Percentiles rank a stretch among this genome's conserved stretches.
Conservation (phyloP, 257 asterid species). For the Plantago major region DNA sequence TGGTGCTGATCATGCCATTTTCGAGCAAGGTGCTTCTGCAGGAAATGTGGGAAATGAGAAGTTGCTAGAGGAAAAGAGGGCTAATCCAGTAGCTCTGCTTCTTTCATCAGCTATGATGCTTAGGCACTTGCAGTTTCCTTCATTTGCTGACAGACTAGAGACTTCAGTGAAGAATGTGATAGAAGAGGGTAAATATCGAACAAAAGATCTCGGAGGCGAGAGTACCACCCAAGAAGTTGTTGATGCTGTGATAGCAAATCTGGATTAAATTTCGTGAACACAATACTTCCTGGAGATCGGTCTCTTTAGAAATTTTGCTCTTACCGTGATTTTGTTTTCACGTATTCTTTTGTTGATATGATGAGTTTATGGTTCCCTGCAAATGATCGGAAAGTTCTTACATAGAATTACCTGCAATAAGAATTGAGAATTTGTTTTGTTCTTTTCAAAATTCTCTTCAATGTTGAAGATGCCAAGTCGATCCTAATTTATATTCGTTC, state of each 20-base stretch:
- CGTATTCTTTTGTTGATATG: constrained; percentile 31
- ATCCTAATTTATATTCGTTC: too few relatives aligned
- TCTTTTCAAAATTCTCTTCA: too few relatives aligned
- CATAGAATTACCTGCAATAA: constrained; percentile 7
- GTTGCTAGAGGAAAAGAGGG: constrained; percentile 57
- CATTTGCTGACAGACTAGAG: constrained; percentile 89
- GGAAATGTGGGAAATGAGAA: constrained; percentile 90
- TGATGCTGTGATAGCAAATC: constrained; percentile 81
- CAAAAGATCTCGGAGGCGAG: constrained; percentile 85
- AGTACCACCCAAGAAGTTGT: constrained; percentile 84
- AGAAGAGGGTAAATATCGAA: constrained; percentile 60
- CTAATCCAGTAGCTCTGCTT: constrained; percentile 86
- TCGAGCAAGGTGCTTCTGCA: constrained; percentile 99
- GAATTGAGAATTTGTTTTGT: too few relatives aligned
- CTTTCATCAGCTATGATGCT: constrained; percentile 98
- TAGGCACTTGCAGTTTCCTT: constrained; percentile 94
- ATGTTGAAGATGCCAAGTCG: too few relatives aligned
- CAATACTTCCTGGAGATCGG: constrained; percentile 13
- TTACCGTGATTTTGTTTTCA: constrained; percentile 33
- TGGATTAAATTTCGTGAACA: constrained; percentile 32
- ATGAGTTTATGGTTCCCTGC: constrained; percentile 13
- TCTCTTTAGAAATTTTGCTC: constrained; percentile 13
- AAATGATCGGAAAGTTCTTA: constrained; percentile 21
- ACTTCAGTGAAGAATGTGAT: constrained; percentile 78
- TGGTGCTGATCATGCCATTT: constrained; percentile 89